These are phyloP conservation scores for Shiraia sp. DNA, from an alignment of 2,329 filamentous ascomycete genomes.

Conservation along the genomic window DNA sequence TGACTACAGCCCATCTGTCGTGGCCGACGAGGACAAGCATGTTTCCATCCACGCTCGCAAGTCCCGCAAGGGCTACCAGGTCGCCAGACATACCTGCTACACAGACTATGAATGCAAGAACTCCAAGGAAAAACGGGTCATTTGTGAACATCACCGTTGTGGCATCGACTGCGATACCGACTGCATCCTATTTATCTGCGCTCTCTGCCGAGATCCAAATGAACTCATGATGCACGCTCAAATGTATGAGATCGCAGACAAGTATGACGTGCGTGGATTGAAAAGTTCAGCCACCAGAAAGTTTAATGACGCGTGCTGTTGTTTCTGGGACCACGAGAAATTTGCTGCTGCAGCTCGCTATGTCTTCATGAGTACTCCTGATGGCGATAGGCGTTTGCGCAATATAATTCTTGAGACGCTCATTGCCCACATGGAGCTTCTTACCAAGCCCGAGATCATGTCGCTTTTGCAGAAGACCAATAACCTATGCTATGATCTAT, in stretches of 20 bases:
- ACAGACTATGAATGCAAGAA: no score
- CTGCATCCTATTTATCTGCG: neutral
- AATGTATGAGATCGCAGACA: conserved; percentile 20
- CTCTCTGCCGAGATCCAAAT: neutral
- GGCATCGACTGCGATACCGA: neutral
- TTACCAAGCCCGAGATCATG: conserved; percentile 10
- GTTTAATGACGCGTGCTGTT: conserved; percentile 7
- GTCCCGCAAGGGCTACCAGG: no score
- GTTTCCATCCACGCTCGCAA: no score
- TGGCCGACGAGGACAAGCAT: no score
- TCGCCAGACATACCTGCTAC: no score
- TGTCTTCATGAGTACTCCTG: conserved; percentile 27
- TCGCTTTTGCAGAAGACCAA: conserved; percentile 8
- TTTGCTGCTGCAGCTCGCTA: conserved; percentile 30
- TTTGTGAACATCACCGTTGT: no score
- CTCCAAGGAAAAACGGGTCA: no score
- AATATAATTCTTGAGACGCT: conserved; percentile 30
- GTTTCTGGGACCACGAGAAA: conserved; percentile 20
- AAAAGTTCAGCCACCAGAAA: conserved; percentile 11
- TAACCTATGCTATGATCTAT: conserved; percentile 3
- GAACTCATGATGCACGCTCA: neutral
- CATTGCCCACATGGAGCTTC: conserved; percentile 15
- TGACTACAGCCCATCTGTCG: no score
- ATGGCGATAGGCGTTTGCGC: conserved; percentile 36
- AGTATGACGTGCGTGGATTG: conserved; percentile 12